Base-by-base conservation (phyloP, 73 alveolate species). In the Effrenium voratum region DNA sequence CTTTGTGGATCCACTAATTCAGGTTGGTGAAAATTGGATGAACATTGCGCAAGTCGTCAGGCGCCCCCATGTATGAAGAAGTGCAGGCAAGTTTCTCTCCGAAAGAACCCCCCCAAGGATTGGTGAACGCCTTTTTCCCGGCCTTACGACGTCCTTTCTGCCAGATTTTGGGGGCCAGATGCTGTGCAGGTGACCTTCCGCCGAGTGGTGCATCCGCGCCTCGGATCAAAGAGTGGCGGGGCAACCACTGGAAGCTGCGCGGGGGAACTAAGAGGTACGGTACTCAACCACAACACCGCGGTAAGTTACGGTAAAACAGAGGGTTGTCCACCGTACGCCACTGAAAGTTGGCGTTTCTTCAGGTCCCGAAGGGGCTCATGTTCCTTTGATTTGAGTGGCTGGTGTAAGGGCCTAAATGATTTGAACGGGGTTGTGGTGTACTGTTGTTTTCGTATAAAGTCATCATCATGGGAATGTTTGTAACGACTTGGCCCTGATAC, bases 161-260 rank as follows among this genome's bases (percentile, higher is more conserved):
- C 63, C 63, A 12, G 19, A 8, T 52, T 19, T 8, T 52, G 41
- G 41, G 79, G 40, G 79, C 30, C 79, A 40, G 24, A 12, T 22
- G 15, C 43, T n/a, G 38, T 44, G 28, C 30, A 80, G 91, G 91
- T 36, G 40, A 82, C 92, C 55, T 82, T 46, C 50, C 46, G 92
- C 5, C 92, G 92, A 24, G 75, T 73, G 32, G 26, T 82, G 92
- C 92, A 82, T 82, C 92, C 92, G 92, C 22, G 40, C 32, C 92
- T 82, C 40, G 73, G 92, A n/a, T n/a, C n/a, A n/a, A n/a, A n/a
- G n/a, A n/a, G n/a, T n/a, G n/a, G n/a, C n/a, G n/a, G n/a, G n/a
- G n/a, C n/a, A n/a, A n/a, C n/a, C n/a, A n/a, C n/a, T n/a, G n/a
- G n/a, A n/a, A n/a, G n/a, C 46, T 8, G 19, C 0, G 2, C 2